Evolutionary conservation across 2,329 filamentous ascomycete species (phyloP).

Genomic region (Dactylonectria estremocensis): DNA sequence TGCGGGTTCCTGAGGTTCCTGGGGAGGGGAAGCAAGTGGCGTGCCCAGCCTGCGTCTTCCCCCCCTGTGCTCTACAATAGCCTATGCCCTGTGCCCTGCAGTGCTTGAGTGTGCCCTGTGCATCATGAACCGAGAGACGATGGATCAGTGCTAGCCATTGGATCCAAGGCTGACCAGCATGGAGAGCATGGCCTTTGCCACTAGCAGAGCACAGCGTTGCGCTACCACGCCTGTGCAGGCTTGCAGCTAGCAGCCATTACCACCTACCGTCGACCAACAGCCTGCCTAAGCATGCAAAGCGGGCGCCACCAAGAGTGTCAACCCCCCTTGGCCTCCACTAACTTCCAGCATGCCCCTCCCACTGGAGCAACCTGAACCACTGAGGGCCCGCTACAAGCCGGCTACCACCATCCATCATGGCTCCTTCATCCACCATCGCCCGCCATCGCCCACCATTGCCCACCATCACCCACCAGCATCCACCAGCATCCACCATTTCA

Average conservation of each 20-base stretch:
- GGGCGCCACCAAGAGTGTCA: slow-evolving; percentile 11
- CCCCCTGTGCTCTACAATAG: too few species aligned
- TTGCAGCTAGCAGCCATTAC: not conserved
- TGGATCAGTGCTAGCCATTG: not conserved
- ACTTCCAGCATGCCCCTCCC: slow-evolving; percentile 11
- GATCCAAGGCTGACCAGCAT: not conserved
- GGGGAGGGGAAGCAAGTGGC: not conserved
- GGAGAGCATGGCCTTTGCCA: not conserved
- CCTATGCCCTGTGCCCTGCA: too few species aligned
- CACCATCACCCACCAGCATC: slow-evolving; percentile 11
- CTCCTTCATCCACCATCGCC: not conserved
- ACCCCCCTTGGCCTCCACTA: slow-evolving; percentile 4
- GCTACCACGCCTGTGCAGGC: not conserved
- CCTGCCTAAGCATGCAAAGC: not conserved
- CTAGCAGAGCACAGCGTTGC: not conserved
- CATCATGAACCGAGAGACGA: not conserved
- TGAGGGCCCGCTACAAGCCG: not conserved
- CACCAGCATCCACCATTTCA: not conserved
- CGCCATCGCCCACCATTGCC: not conserved
- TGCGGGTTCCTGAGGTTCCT: slow-evolving; percentile 28
- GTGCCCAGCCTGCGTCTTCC: not conserved
- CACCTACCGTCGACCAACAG: slow-evolving; percentile 3
- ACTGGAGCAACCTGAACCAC: slow-evolving; percentile 17
- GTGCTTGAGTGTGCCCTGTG: not conserved
- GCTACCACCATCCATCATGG: slow-evolving; percentile 20